phyloP scores from a whole-genome alignment of 1,139 yeast genomes.

The Petasospora fabianii region DNA sequence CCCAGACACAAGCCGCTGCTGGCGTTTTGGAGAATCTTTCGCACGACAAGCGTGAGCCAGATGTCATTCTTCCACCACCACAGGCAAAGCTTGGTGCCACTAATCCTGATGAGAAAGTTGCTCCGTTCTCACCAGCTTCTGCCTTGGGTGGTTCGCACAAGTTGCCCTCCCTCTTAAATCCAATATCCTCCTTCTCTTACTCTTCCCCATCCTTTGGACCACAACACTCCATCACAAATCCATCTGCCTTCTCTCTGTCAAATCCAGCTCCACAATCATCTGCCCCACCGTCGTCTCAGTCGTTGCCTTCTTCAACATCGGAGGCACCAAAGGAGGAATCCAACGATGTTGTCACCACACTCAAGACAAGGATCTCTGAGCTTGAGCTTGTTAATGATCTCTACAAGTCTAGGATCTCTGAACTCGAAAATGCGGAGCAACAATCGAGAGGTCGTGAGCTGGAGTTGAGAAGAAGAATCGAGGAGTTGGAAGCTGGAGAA shows the following conservation, averaged over 20 bases:
- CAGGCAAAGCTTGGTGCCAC: constrained; percentile 1
- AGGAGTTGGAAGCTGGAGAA: constrained; percentile 13
- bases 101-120: constrained; percentile 8
- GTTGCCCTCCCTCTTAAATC: constrained; percentile 21
- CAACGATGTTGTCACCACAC: constrained; percentile 41
- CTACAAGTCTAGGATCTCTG: constrained; percentile 75
- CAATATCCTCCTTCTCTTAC: constrained; percentile 21
- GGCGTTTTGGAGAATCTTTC: constrained; percentile 56
- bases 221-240: constrained; percentile 26
- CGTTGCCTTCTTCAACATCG: constrained; percentile 2
- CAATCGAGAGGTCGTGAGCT: constrained; percentile 51
- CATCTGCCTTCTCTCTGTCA: constrained; percentile 23
- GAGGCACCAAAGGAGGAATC: constrained; percentile 24
- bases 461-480: constrained; percentile 15
- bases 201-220: constrained; percentile 30
- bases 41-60: constrained; percentile 16
- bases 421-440: constrained; percentile 69
- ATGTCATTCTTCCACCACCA: constrained; percentile 12
- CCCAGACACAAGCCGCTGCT: constrained; percentile 41
- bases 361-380: constrained; percentile 80
- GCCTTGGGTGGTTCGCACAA: constrained; percentile 17
- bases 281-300: constrained; percentile 2
- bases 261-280: constrained; percentile 6
- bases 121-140: constrained; percentile 25
- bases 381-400: constrained; percentile 86